Base-by-base conservation (phyloP, 1,284 basidiomycete species). In the Leccinum laetum region DNA sequence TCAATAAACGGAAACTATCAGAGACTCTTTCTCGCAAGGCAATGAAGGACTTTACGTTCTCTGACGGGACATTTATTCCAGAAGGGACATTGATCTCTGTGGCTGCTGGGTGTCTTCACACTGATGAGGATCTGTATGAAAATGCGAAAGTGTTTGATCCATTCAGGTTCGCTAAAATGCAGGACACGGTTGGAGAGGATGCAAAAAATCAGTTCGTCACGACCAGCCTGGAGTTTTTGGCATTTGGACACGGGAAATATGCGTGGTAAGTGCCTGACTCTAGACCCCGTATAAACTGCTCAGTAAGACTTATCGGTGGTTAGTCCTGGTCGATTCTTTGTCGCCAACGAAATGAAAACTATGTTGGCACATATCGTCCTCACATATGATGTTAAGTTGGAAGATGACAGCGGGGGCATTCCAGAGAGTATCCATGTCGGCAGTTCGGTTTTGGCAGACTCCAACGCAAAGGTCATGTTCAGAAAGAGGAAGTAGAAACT, bases 31-130 rank as follows among this genome's bases (percentile, higher is more conserved):
- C 49, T 10, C 78, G 81, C 61, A 72, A 71, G 46, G 78, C 76
- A 0, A 41, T 81, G 58, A 73, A 77, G 58, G 77, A 79, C 16
- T 79, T 76, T 68, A 79, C 75, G 1, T 79, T 83, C 66, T 78
- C 79, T 1, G 78, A 83, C 63, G 82, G 82, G 4, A 77, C 76
- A 3, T 70, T 74, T 35, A 64, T 84, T 9, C 82, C 81, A 2
- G 69, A 75, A 32, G 81, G 81, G 11, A 68, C 74, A 3, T 57
- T 69, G 24, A 58, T 82, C 37, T 65, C 70, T 52, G 71, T 72
- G 37, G 69, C 78, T 1, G 24, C 70, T 2, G 39, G 49, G 6
- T 63, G 73, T 3, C 60, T 69, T 11, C 78, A 79, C 58, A 71
- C 64, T n/a, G 74, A 79, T 44, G 64, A 64, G 6, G 60, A 58